Evolutionary conservation across 305 asterid genomes (phyloP).

Genomic region (Fraxinus dipetala): DNA sequence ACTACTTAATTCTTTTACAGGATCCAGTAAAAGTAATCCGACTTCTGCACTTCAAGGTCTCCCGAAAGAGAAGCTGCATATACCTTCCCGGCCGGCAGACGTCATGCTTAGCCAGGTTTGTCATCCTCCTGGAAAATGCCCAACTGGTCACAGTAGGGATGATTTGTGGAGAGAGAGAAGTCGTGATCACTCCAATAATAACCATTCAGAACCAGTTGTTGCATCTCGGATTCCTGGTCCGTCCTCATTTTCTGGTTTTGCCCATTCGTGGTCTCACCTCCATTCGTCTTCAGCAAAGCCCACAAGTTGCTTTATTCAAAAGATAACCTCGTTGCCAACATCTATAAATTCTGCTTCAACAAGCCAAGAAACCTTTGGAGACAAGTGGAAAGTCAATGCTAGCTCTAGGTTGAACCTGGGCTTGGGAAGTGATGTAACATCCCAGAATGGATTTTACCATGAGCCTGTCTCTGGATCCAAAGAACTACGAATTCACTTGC

Average conservation of each 20-base stretch:
- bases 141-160: slow-evolving; percentile 36
- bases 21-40: slow-evolving; percentile 39
- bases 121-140: slow-evolving; percentile 36
- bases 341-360: slow-evolving; percentile 37
- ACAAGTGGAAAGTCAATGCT: slow-evolving; percentile 41
- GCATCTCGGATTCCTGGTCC: slow-evolving; percentile 43
- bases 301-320: slow-evolving; percentile 47
- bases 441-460: slow-evolving; percentile 45
- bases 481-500: slow-evolving; percentile 33
- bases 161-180: slow-evolving; percentile 45
- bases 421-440: slow-evolving; percentile 27
- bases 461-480: slow-evolving; percentile 62
- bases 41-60: slow-evolving; percentile 36
- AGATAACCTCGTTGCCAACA: slow-evolving; percentile 40
- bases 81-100: slow-evolving; percentile 36
- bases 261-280: slow-evolving; percentile 47
- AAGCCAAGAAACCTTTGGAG: slow-evolving; percentile 39
- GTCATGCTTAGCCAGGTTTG: slow-evolving; percentile 36
- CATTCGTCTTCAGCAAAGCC: slow-evolving; percentile 56
- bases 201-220: slow-evolving; percentile 39
- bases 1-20: slow-evolving; percentile 39
- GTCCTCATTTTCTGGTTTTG: slow-evolving; percentile 40
- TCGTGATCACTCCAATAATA: slow-evolving; percentile 29
- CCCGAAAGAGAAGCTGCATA: slow-evolving; percentile 42
- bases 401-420: slow-evolving; percentile 36